Base-by-base conservation (phyloP, 2,329 filamentous ascomycete species). In the Hortaea sp. region DNA sequence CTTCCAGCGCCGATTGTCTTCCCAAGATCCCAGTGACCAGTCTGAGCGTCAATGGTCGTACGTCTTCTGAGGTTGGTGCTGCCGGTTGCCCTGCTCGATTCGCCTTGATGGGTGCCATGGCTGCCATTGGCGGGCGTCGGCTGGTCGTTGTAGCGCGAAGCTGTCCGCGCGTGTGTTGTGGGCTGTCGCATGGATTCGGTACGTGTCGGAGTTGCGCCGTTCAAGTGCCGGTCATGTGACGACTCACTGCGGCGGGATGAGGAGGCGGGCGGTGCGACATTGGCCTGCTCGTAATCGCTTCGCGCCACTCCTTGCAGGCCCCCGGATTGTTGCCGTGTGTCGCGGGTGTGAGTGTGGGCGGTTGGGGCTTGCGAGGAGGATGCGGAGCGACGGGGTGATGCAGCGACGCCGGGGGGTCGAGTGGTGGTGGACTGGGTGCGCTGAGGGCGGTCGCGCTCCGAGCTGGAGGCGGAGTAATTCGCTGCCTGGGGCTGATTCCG, bases 1-100 rank as follows among this genome's bases (percentile, higher is more conserved):
- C 90, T 97, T 43, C 92, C 92, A 44, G 89, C 88, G 49, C 92
- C 92, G 59, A 98, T 92, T 3, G 92, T 97, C 74, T 97, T 97
- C 49, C 90, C 90, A 44, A 98, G 74, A 46, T 88, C 81, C 88
- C 90, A 98, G 72, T 89, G 88, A 48, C 92, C 92, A 9, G 89
- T 88, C 41, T 85, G 82, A 3, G 89, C 88, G 43, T 85, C 86
- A 63, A 98, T 94, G 37, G 86, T 90, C 9, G 90, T 95, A 59
- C 81, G 70, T 55, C 79, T 70, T 45, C 73, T 68, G 9, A 74
- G 66, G 48, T 71, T 70, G 20, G 44, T 43, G 41, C 40, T 44
- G 37, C 46, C 28, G 54, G 61, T 63, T 10, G 43, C 45, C 12
- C 60, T 56, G 43, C 54, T 59, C 12, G 46, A 38, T 27, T 53